A percentile compares a stretch with the other conserved stretches of the same genome.
phyloP scores from a whole-genome alignment of 2,329 filamentous ascomycete genomes.

The Ilyonectria robusta region DNA sequence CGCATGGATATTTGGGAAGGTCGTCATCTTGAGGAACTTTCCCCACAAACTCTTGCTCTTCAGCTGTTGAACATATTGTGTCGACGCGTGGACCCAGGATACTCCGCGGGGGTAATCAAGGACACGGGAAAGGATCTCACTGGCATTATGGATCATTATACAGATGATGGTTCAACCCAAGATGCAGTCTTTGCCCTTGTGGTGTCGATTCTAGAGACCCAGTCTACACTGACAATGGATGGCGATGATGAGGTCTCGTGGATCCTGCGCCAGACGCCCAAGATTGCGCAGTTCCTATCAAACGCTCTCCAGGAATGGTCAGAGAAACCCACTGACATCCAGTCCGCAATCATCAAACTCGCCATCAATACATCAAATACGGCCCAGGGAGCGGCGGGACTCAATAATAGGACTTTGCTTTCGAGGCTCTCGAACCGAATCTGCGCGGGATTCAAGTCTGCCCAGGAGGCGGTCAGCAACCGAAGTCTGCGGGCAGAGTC shows the following conservation, averaged over 20 bases:
- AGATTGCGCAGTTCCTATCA: conserved; percentile 50
- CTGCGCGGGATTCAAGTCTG: conserved; percentile 63
- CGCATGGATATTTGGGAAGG: conserved; percentile 73
- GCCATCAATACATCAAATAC: conserved; percentile 91
- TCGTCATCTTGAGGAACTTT: conserved; percentile 63
- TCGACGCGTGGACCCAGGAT: conserved; percentile 46
- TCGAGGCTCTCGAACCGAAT: conserved; percentile 64
- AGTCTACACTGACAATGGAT: conserved; percentile 49
- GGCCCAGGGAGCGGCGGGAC: conserved; percentile 78
- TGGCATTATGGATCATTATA: conserved; percentile 42
- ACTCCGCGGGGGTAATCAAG: conserved; percentile 48
- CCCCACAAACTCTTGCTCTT: conserved; percentile 75
- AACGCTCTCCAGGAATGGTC: conserved; percentile 51
- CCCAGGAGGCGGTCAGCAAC: conserved; percentile 63
- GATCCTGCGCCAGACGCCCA: conserved; percentile 47
- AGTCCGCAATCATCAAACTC: conserved; percentile 64
- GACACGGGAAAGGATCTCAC: conserved; percentile 48
- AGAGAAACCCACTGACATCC: conserved; percentile 43
- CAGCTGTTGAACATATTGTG: conserved; percentile 69
- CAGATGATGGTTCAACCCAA: conserved; percentile 30
- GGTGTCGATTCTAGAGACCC: conserved; percentile 55
- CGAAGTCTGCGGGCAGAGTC: conserved; percentile 64
- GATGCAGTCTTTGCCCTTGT: conserved; percentile 61
- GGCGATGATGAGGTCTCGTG: conserved; percentile 40
- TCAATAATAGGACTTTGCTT: conserved; percentile 73